A percentile compares a stretch with the other conserved stretches of the same genome.
Evolutionary conservation across 1,284 basidiomycete genomes (phyloP).

Genomic region (Xanthoconium separans): DNA sequence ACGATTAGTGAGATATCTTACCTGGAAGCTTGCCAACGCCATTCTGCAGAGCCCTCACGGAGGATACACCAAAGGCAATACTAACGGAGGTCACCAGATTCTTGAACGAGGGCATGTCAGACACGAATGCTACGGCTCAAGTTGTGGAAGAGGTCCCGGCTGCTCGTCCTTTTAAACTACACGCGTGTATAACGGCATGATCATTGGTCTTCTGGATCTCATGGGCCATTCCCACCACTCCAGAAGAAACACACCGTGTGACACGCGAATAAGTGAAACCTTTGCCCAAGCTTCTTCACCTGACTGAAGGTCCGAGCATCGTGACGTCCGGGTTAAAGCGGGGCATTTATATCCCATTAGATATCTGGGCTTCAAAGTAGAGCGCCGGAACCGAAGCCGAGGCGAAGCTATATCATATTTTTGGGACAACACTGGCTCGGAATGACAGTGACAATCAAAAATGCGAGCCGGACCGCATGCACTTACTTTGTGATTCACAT

Average conservation of each 20-base stretch:
- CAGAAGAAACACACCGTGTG: slow-evolving; percentile 2
- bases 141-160: not conserved
- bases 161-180: slow-evolving; percentile 9
- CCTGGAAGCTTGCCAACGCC: slow-evolving; percentile 34
- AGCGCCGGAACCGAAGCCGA: no score
- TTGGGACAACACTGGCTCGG: no score
- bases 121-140: not conserved
- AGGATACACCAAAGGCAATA: slow-evolving; percentile 15
- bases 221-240: slow-evolving; percentile 1
- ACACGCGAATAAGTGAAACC: not conserved
- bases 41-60: slow-evolving; percentile 25
- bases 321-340: not conserved
- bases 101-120: slow-evolving; percentile 17
- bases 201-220: no score
- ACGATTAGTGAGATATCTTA: slow-evolving; percentile 5
- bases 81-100: slow-evolving; percentile 3
- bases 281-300: not conserved
- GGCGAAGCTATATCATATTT: no score
- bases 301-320: not conserved
- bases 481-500: no score
- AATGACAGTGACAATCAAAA: no score
- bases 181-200: not conserved
- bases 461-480: no score
- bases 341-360: not conserved
- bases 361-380: not conserved